Base-by-base conservation (phyloP, 306 rosid genomes). In the Bauhinia variegata region DNA sequence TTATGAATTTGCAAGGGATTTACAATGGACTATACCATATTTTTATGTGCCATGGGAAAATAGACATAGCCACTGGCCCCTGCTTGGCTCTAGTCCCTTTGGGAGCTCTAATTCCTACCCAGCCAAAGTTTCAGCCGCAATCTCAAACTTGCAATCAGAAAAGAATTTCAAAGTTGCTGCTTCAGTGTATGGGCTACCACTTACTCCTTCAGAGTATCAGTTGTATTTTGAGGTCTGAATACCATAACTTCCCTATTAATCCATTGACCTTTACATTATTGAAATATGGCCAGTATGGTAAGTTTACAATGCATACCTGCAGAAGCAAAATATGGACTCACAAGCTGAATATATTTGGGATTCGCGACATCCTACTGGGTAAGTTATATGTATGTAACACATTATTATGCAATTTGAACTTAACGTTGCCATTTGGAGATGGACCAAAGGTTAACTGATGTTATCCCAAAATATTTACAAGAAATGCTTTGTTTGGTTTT, bases 1-100 rank as follows among this genome's bases (percentile, higher is more conserved):
- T 71, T 79, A 82, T 63, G 98, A 89, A 81, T 79, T 92, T 60
- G 54, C 89, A 12, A 84, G 82, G 72, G 85, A 79, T 65, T 74
- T 92, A 69, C 84, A 49, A 69, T 92, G 98, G 98, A 87, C 89
- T 63, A 79, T 89, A 60, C 98, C 98, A 23, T 81, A 82, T 74
- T 84, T 80, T 49, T 31, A 51, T 47, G 85, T 86, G 56, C 98
- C 98, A 11, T 92, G 98, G 98, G 96, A 87, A 81, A 32, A 62
- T 58, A 78, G 52, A 74, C 49, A 63, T 10, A 79, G 39, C 70
- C 72, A 56, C 60, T 63, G 75, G 11, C 77, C 72, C 63, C 56
- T 81, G 74, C 67, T 65, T 28, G 81, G 82, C 48, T 43, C 82
- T 61, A 74, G 81, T 78, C 88, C 92, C 37, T 74, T 70, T 17